Base-by-base conservation (phyloP, 225 moss, liverwort and hornwort species). In the Antitrichia curtipendula region DNA sequence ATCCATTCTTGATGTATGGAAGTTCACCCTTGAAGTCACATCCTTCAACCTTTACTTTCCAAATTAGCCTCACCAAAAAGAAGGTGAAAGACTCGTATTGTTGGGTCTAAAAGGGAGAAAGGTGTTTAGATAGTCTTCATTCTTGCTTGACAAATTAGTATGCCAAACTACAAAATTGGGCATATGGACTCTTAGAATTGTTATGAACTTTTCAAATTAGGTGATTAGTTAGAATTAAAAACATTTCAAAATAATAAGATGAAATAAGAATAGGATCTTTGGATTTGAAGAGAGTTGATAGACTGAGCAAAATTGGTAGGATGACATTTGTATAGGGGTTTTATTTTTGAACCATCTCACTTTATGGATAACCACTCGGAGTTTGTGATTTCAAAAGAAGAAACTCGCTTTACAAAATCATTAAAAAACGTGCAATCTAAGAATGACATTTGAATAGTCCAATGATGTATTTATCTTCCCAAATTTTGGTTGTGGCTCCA, bases 21-120 rank as follows among this genome's bases (percentile, higher is more conserved):
- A 70, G 27, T 41, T 70, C 15, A 3, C 0, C 27, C 27, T 14
- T 70, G 23, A 43, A 27, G 16, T 1, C 0, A 0, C 70, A 70
- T 27, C 9, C 3, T 9, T 43, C n/a, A n/a, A n/a, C 16, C 1
- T 43, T 27, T 16, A 27, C 24, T 27, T 1, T 16, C 1, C 16
- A 71, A 71, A 15, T 43, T 71, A 9, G 27, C 43, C 27, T 43
- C 3, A 43, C 2, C 1, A 1, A 43, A 7, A 71, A 0, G 9
- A 71, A 0, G 2, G 14, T 5, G 1, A 3, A 69, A 0, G 70
- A 43, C 3, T 71, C 2, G 3, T 27, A 0, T 10, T 43, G 9
- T 27, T 43, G 27, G 6, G 2, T 28, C 2, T 71, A 0, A 4
- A 71, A 71, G 9, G 9, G 1, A 43, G 2, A 28, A 43, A 9